Evolutionary conservation across 75 land plant species (phyloP), one percentile per base, ranked within the genome.

Genomic region (Picea glauca): DNA sequence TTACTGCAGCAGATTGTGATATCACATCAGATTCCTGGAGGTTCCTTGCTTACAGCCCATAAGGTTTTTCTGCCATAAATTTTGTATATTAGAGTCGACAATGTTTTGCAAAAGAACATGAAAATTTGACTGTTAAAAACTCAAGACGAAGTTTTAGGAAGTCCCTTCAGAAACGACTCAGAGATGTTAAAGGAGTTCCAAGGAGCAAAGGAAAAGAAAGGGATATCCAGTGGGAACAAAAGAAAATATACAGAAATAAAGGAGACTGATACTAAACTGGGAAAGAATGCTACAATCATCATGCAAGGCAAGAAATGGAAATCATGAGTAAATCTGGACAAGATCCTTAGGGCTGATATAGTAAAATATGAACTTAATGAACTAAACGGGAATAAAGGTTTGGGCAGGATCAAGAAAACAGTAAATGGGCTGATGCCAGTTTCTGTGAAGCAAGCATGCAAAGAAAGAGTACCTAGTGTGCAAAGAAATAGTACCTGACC

Each of bases 1-100:
- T 35, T 73, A 21, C 17, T 77, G 77, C 58, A 76, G 35, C 96
- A 96, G 99, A 81, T 93, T 17, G 91, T 94, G 92, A 89, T 90
- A 60, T 89, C 94, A 15, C 84, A 88, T 78, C 85, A 80, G 54
- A 73, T 88, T 67, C 84, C 79, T 26, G 26, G 26, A 26, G 26
- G 26, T 26, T 26, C 26, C 26, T 26, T 26, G 26, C 26, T 26
- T 26, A 92, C 96, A 26, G 97, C 99, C 68, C 87, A 94, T 54
- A 79, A 84, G 62, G 87, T 85, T 58, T 75, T 77, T 79, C 62
- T 90, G n/a, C 20, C 85, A 46, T 33, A 81, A 58, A 75, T 88
- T 77, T 57, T 78, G 15, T 79, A 78, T 26, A 26, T 26, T 76
- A 78, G 62, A 58, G 59, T 78, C 73, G 84, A 78, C 72, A 83